Conservation (phyloP, 2,329 filamentous ascomycete genomes). For the Fusarium globosum region DNA sequence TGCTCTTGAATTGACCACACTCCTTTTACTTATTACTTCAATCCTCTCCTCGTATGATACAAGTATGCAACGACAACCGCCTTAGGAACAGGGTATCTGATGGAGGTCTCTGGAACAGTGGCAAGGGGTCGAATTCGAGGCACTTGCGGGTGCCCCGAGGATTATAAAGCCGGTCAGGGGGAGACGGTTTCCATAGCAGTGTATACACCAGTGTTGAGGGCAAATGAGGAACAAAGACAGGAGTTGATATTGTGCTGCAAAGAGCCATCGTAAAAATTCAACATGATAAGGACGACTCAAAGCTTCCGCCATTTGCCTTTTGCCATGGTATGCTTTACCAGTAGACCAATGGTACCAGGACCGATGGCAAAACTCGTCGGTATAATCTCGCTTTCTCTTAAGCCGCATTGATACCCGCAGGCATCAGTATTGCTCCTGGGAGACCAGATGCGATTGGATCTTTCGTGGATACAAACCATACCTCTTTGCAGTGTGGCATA, state of each 20-base stretch:
- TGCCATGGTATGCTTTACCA: slow-evolving; percentile 28
- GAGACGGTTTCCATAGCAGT: slow-evolving; percentile 14
- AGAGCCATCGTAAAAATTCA: slow-evolving; percentile 35
- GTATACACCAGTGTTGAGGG: slow-evolving; percentile 27
- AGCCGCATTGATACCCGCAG: slow-evolving; percentile 15
- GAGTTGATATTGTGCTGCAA: slow-evolving; percentile 35
- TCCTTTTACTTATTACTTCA: background rate
- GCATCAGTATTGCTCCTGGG: slow-evolving; percentile 26
- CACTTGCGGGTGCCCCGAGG: background rate
- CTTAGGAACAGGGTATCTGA: background rate
- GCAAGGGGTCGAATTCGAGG: background rate
- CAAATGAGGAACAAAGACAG: slow-evolving; percentile 30
- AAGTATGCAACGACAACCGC: background rate
- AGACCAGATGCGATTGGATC: slow-evolving; percentile 14
- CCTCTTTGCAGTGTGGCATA: slow-evolving; percentile 19
- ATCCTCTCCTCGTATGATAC: background rate
- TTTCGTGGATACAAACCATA: slow-evolving; percentile 36
- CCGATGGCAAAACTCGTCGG: slow-evolving; percentile 34
- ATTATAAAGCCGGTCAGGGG: too few species aligned
- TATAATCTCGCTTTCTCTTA: slow-evolving; percentile 29
- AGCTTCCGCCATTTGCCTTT: slow-evolving; percentile 35
- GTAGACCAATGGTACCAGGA: slow-evolving; percentile 6
- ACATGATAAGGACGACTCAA: slow-evolving; percentile 29
- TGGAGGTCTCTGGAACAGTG: background rate
- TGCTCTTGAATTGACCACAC: background rate